Base-by-base conservation (phyloP, 2,329 filamentous ascomycete species). In the Aureobasidium sp. region DNA sequence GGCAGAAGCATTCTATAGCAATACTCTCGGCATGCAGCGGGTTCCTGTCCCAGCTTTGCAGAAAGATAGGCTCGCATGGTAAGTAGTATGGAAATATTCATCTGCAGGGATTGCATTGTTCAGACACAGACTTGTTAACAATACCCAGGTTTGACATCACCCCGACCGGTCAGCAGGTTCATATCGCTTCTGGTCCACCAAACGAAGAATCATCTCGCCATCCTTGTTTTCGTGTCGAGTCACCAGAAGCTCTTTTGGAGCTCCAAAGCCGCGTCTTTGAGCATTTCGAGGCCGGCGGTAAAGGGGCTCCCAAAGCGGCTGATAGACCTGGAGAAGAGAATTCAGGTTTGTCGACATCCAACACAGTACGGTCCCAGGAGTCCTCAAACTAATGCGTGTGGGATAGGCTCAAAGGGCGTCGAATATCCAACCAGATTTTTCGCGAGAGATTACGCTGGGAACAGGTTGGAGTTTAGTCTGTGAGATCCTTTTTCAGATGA, bases 341-440 rank as follows among this genome's bases (percentile, higher is more conserved):
- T 39, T 77, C 73, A 48, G 75, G 76, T 78, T 53, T 59, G 70
- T 68, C 15, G 11, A 33, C 7, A 11, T 14, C 11, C 17, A 14
- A 19, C 11, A 22, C 39, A 24, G 24, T 35, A 8, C 59, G 22
- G 24, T 54, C 31, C 5, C 27, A 2, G 1, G 11, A 3, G 17
- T 2, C 6, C 7, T 39, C 24, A 14, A 24, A 27, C 50, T 54
- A 22, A 54, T 12, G 0, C 12, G 9, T 14, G 31, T 14, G 14
- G 5, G 19, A 44, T 29, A 80, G 79, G 82, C 2, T 71, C 75
- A 0, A 74, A 82, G 67, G 83, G 82, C 0, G 78, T 79, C 1
- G 84, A 86, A 69, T 86, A 85, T 67, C 84, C 84, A 0, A 75
- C 73, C 39, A 75, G 85, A 15, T 87, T 87, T 70, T 87, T 87